Percentiles rank a stretch among this genome's conserved stretches.
phyloP scores from a whole-genome alignment of 73 alveolate species.

The Tetrahymena elliotti region DNA sequence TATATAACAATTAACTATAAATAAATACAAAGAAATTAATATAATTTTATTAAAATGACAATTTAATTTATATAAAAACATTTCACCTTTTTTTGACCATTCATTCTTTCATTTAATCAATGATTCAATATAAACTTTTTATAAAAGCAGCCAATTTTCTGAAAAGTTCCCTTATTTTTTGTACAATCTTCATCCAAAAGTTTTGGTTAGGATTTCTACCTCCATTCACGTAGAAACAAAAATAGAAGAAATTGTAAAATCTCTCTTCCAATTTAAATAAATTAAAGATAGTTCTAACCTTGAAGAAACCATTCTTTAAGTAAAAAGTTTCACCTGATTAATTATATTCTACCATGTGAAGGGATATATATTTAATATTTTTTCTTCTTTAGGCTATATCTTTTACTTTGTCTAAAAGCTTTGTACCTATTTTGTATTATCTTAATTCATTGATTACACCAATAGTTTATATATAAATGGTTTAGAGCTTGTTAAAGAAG shows the following conservation, averaged over 20 bases:
- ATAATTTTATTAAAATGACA: not conserved
- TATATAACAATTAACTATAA: not conserved
- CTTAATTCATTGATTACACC: not conserved
- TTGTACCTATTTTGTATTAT: not conserved
- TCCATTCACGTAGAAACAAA: not conserved
- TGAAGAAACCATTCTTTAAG: not conserved
- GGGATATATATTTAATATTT: not conserved
- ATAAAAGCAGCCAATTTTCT: not conserved
- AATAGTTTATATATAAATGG: not conserved
- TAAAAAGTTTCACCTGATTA: not conserved
- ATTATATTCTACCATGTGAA: not conserved
- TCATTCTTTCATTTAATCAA: not conserved
- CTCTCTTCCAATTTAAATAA: not conserved
- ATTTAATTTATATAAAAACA: not conserved
- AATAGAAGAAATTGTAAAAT: not conserved
- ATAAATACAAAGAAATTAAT: not conserved
- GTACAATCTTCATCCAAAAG: not conserved
- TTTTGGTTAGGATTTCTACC: not conserved
- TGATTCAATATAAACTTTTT: not conserved
- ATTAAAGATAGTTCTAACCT: not conserved
- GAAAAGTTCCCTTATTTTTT: not conserved
- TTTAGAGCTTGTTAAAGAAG: not conserved
- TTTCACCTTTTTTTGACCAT: not conserved
- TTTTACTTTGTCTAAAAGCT: not conserved
- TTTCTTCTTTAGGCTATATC: not conserved